These are phyloP conservation scores for Monosporascus sp. DNA, from an alignment of 2,329 filamentous ascomycete species.

Conservation along the genomic window DNA sequence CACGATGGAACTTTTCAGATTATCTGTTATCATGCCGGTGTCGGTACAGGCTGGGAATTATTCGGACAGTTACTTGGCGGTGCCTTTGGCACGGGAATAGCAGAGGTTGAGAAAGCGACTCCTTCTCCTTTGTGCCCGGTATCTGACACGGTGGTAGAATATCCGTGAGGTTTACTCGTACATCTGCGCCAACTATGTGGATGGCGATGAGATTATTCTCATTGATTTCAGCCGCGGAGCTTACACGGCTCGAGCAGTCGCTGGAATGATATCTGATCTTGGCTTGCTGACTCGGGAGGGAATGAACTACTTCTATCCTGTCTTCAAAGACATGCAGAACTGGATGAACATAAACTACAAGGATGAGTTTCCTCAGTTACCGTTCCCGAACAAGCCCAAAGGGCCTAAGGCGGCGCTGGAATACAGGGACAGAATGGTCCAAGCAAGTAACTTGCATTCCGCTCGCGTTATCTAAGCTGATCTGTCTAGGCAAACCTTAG, in stretches of 20 bases:
- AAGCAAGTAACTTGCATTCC: constrained; percentile 19
- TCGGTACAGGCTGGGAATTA: constrained; percentile 46
- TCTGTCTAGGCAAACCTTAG: constrained; percentile 27
- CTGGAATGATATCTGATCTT: constrained; percentile 45
- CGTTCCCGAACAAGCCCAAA: constrained; percentile 44
- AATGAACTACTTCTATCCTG: constrained; percentile 48
- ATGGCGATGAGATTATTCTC: constrained; percentile 51
- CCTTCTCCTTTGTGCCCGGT: not conserved
- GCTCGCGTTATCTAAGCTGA: constrained; percentile 5
- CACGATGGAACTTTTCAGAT: constrained; percentile 49
- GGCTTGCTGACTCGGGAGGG: constrained; percentile 48
- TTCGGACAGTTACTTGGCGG: constrained; percentile 49
- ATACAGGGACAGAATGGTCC: constrained; percentile 40
- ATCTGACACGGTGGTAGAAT: constrained; percentile 26
- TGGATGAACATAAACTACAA: constrained; percentile 40
- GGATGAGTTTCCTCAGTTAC: constrained; percentile 40
- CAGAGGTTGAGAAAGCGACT: constrained; percentile 34
- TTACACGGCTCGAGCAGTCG: constrained; percentile 52
- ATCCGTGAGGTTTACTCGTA: constrained; percentile 59
- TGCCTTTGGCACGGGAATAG: constrained; percentile 49
- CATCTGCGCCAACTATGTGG: constrained; percentile 55
- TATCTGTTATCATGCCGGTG: constrained; percentile 56
- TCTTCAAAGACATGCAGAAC: constrained; percentile 53
- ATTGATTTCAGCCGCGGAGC: constrained; percentile 54
- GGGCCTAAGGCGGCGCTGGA: constrained; percentile 33